These are phyloP conservation scores for Jaapia argillacea DNA, from an alignment of 768 basidiomycete genomes.

Conservation along the genomic window DNA sequence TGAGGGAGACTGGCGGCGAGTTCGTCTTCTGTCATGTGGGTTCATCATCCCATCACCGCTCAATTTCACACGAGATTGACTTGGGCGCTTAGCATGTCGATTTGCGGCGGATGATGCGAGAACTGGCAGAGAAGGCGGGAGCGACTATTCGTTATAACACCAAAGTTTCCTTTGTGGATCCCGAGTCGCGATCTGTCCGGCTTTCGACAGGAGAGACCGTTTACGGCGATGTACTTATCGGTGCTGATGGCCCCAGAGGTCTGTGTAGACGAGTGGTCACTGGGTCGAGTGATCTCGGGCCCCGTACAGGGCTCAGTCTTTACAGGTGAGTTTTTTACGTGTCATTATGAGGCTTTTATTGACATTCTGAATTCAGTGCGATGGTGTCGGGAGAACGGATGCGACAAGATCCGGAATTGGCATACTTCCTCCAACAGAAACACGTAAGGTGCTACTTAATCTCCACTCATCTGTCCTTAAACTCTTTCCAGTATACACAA, in stretches of 20 bases:
- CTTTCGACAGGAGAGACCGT: constrained; percentile 16
- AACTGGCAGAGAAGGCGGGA: constrained; percentile 11
- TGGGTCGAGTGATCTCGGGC: constrained; percentile 10
- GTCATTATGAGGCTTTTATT: background rate
- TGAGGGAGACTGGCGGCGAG: constrained; percentile 37
- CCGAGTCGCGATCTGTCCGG: constrained; percentile 12
- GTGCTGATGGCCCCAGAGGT: constrained; percentile 23
- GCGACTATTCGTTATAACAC: constrained; percentile 11
- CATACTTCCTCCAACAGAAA: background rate
- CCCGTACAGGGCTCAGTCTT: background rate
- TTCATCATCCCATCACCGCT: background rate
- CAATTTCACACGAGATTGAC: background rate
- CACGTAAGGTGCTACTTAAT: background rate
- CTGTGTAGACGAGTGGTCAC: background rate
- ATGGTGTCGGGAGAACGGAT: background rate
- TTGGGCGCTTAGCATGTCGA: constrained; percentile 14
- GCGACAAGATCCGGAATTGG: background rate
- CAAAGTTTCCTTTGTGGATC: constrained; percentile 8
- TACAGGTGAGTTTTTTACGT: background rate
- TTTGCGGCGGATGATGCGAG: constrained; percentile 16
- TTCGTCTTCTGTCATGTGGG: constrained; percentile 39
- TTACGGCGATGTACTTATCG: constrained; percentile 18
- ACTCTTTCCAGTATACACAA: background rate
- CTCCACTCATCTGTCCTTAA: background rate
- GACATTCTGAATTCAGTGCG: background rate